These are phyloP conservation scores for Protomyces gravidus DNA, from an alignment of 1,139 yeast genomes.

Conservation along the genomic window DNA sequence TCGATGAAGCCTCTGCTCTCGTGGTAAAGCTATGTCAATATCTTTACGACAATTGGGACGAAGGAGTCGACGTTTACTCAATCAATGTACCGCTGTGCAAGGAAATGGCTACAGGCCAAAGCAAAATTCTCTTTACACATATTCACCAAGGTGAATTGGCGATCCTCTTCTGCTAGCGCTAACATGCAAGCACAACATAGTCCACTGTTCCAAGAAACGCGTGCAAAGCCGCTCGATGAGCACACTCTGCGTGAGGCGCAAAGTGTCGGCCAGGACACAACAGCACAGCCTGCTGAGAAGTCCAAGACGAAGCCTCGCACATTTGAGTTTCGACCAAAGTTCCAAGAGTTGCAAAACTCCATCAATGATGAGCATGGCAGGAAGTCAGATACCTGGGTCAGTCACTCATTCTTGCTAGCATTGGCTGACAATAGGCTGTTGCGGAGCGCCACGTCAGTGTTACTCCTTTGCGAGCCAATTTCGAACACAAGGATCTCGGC, in stretches of 20 bases:
- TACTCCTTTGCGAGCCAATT: slow-evolving; percentile 77
- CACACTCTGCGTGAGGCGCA: slow-evolving; percentile 57
- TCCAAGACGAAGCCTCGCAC: slow-evolving; percentile 39
- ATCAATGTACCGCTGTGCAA: slow-evolving; percentile 72
- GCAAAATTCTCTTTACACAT: slow-evolving; percentile 63
- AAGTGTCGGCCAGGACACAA: slow-evolving; percentile 49
- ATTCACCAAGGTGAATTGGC: slow-evolving; percentile 63
- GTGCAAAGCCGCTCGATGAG: slow-evolving; percentile 70
- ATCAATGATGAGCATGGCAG: slow-evolving; percentile 10
- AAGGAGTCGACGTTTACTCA: slow-evolving; percentile 65
- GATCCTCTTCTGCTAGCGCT: too few species aligned
- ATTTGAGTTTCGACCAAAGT: slow-evolving; percentile 5
- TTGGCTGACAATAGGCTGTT: neutral
- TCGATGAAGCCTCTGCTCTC: slow-evolving; percentile 63
- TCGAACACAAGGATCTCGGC: slow-evolving; percentile 38
- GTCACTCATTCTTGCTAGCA: neutral
- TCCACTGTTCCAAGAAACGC: slow-evolving; percentile 31
- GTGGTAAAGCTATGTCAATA: slow-evolving; percentile 60
- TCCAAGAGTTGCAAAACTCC: neutral
- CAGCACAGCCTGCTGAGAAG: slow-evolving; percentile 44
- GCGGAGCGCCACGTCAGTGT: slow-evolving; percentile 48
- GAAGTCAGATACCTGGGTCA: slow-evolving; percentile 17
- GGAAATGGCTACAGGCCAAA: slow-evolving; percentile 51
- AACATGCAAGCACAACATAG: slow-evolving; percentile 36
- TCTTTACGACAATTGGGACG: slow-evolving; percentile 56